Base-by-base conservation (phyloP, 768 basidiomycete species). In the Russula compacta region DNA sequence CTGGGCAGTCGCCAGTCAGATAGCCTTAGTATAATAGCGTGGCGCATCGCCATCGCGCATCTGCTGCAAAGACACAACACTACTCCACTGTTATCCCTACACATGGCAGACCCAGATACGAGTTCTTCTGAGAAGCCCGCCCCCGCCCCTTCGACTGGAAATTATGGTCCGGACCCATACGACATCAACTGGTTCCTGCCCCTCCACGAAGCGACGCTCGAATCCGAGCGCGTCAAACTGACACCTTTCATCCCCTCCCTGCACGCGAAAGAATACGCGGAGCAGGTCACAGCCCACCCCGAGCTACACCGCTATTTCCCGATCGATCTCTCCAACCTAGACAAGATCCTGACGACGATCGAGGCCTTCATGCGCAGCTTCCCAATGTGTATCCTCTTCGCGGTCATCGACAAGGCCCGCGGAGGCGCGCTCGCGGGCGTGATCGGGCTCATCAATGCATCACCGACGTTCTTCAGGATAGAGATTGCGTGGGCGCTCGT, bases 111-210 rank as follows among this genome's bases (percentile, higher is more conserved):
- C 24, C 24, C 24, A 29, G 24, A 29, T 29, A 29, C 24, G 24
- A 29, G 24, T 29, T 29, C 24, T 29, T 29, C 24, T 29, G 24
- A 29, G 24, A 29, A 29, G 24, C 24, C 24, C 24, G 24, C 24
- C 24, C 24, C 24, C 24, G 24, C 24, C 24, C 24, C 24, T 29
- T 29, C 24, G 24, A 29, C 24, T 29, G 24, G 24, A 3, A 29
- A 2, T 2, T 69, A 67, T 43, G 71, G 70, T 5, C 67, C 71
- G 4, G 69, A 70, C 11, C 71, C 73, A 29, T 74, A 73, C 58
- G 76, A 78, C 64, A 65, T 76, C 64, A 77, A 79, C 67, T 77
- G 75, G 66, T 47, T 63, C 29, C 70, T 72, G 58, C 73, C 75
- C 8, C 50, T 79, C 8, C 69, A 71, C 54, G 55, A 60, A 6